Conservation (phyloP, 371 early-diverging fungal genomes). For the Basidiobolus meristosporus region DNA sequence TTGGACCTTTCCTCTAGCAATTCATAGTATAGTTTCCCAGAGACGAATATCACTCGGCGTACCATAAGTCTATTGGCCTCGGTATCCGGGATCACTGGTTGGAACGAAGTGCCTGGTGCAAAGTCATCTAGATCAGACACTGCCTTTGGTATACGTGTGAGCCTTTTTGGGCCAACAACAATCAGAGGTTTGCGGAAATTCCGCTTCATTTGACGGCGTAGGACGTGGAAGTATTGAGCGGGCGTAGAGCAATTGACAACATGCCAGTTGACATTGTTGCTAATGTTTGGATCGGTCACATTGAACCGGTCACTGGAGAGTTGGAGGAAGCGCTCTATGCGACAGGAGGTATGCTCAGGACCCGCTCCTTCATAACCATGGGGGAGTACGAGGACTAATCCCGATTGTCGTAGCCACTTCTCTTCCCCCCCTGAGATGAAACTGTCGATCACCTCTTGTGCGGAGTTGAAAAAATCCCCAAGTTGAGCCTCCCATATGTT, state of each 20-base stretch:
- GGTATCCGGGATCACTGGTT: slow-evolving; percentile 8
- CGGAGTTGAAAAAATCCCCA: slow-evolving; percentile 94
- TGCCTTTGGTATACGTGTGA: slow-evolving; percentile 37
- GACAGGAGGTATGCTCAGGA: slow-evolving; percentile 82
- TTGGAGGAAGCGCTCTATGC: slow-evolving; percentile 88
- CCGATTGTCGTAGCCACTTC: slow-evolving; percentile 86
- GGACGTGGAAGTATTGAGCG: slow-evolving; percentile 88
- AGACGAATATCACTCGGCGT: neutral
- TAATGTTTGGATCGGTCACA: slow-evolving; percentile 5
- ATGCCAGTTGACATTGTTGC: slow-evolving; percentile 62
- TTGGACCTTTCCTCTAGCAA: slow-evolving; percentile 51
- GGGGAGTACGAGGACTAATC: slow-evolving; percentile 82
- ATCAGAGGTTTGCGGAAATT: slow-evolving; percentile 82
- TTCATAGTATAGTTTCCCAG: slow-evolving; percentile 86
- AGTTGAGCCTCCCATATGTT: slow-evolving; percentile 97
- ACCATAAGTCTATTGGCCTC: neutral
- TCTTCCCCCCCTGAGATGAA: slow-evolving; percentile 70
- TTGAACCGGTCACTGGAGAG: slow-evolving; percentile 40
- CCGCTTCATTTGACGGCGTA: slow-evolving; percentile 76
- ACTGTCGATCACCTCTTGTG: slow-evolving; percentile 88
- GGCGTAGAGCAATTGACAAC: slow-evolving; percentile 86
- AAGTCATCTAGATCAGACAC: slow-evolving; percentile 3
- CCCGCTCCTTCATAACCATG: slow-evolving; percentile 97
- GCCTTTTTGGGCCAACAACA: slow-evolving; percentile 65
- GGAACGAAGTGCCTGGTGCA: slow-evolving; percentile 14